Conservation (phyloP, 192 early-diverging fungal species). For the Fimicolochytrium jonesii region DNA sequence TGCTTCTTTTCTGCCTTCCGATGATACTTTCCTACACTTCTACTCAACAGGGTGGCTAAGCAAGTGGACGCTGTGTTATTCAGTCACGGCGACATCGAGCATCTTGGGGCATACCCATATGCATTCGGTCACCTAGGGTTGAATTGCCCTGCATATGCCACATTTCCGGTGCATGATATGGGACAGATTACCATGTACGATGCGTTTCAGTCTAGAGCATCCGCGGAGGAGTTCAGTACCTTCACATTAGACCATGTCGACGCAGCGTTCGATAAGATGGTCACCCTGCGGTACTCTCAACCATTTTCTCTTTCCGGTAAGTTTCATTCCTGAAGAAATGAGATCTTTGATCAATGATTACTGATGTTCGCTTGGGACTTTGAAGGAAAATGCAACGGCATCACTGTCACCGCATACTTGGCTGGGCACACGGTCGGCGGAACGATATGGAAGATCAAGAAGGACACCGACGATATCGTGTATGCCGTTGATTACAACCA, state of each 20-base stretch:
- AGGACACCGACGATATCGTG: slow-evolving; percentile 87
- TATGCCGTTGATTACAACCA: slow-evolving; percentile 98
- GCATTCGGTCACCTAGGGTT: slow-evolving; percentile 73
- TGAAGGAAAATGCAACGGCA: slow-evolving; percentile 71
- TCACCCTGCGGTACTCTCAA: slow-evolving; percentile 81
- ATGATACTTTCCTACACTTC: too few species aligned
- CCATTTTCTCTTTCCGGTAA: slow-evolving; percentile 65
- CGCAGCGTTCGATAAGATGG: slow-evolving; percentile 77
- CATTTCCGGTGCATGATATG: slow-evolving; percentile 89
- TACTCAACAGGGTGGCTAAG: slow-evolving; percentile 76
- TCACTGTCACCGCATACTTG: slow-evolving; percentile 83
- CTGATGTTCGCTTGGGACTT: too few species aligned
- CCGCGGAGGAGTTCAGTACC: slow-evolving; percentile 66
- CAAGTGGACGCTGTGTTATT: slow-evolving; percentile 87
- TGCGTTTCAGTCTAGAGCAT: slow-evolving; percentile 62
- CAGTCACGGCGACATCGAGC: slow-evolving; percentile 82
- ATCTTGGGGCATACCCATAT: slow-evolving; percentile 83
- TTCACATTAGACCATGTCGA: slow-evolving; percentile 81
- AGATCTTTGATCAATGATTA: too few species aligned
- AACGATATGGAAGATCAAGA: slow-evolving; percentile 94
- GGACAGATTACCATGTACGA: slow-evolving; percentile 82
- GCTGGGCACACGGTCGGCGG: slow-evolving; percentile 96
- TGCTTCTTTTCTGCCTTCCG: too few species aligned
- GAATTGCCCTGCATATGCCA: slow-evolving; percentile 82
- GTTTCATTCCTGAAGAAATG: too few species aligned